Evolutionary conservation across 495 filamentous ascomycete genomes (phyloP), one percentile per base, ranked within the genome.

Genomic region (Tuber magnatum): DNA sequence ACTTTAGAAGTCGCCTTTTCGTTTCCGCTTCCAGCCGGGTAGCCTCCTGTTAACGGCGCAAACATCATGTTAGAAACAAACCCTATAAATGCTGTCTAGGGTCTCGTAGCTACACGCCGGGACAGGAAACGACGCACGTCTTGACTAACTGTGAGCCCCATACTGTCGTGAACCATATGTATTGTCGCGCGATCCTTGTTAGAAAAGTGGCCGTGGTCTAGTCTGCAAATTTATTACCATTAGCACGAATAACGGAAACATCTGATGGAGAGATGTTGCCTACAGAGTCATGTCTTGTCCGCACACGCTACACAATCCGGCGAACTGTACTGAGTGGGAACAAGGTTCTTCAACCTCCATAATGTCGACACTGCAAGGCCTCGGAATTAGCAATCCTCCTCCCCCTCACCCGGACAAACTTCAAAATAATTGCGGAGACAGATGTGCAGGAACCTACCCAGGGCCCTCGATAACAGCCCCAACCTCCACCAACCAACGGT

Each of bases 221-320:
- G 83, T 81, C 74, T 90, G 78, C 41, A 80, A 73, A 65, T 48
- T 16, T 41, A 71, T 41, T 43, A n/a, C 69, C 69, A 39, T 41
- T 41, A 40, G 42, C 24, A n/a, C 39, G 16, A 40, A 71, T 35
- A 71, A 4, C 69, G 39, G 18, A n/a, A 40, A 40, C 42, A n/a
- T 71, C 14, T 44, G 38, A 41, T n/a, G 56, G 39, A 44, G 12
- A 20, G 39, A n/a, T 43, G 16, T 44, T 44, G 39, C 35, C 76
- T 86, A 91, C 90, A 87, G 88, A 72, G 92, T 97, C 96, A 99
- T 98, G 83, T 99, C 94, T 86, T 97, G 94, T 71, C 95, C 96
- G 84, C 95, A 99, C 77, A 92, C 88, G 46, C 89, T 92, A 84
- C 95, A 99, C 68, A 99, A 87, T 22, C 93, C 94, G 68, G 89